Evolutionary conservation across 2,329 filamentous ascomycete genomes (phyloP).

Genomic region (Rugonectria rugulosa): DNA sequence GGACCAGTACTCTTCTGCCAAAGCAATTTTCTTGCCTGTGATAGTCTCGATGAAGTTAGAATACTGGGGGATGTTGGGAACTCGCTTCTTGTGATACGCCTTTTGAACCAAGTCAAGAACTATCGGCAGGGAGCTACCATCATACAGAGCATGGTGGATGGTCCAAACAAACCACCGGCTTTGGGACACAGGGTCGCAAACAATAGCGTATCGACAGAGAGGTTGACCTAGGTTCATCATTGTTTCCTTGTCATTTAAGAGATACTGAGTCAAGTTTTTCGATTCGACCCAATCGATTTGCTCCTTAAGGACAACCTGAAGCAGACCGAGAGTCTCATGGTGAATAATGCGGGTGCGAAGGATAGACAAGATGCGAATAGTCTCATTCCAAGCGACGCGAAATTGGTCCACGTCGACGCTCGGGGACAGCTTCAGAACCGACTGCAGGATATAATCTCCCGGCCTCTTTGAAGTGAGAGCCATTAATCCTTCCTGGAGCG

Average conservation of each 20-base stretch:
- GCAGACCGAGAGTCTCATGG: neutral
- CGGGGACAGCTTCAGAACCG: neutral
- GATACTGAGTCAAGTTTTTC: neutral
- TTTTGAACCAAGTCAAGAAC: neutral
- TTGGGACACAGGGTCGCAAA: neutral
- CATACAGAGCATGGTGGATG: slow-evolving; percentile 55
- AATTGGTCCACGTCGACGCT: neutral
- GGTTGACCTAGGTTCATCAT: slow-evolving; percentile 10
- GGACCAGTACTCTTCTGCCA: neutral
- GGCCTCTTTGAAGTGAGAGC: neutral
- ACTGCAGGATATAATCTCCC: neutral
- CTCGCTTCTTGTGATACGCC: slow-evolving; percentile 8
- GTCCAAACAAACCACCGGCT: slow-evolving; percentile 25
- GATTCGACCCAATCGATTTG: neutral
- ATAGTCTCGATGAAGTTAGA: neutral
- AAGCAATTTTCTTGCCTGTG: neutral
- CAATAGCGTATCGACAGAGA: slow-evolving; percentile 1
- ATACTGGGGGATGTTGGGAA: neutral
- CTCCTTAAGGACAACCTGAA: slow-evolving; percentile 11
- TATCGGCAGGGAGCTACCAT: slow-evolving; percentile 58
- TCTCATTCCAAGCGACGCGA: neutral
- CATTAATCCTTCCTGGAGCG: neutral
- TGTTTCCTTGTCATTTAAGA: neutral
- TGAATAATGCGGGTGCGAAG: slow-evolving; percentile 17
- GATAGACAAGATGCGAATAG: neutral